These are phyloP conservation scores for Phytophthora palmivora DNA, from an alignment of 352 stramenopile genomes.

Conservation along the genomic window DNA sequence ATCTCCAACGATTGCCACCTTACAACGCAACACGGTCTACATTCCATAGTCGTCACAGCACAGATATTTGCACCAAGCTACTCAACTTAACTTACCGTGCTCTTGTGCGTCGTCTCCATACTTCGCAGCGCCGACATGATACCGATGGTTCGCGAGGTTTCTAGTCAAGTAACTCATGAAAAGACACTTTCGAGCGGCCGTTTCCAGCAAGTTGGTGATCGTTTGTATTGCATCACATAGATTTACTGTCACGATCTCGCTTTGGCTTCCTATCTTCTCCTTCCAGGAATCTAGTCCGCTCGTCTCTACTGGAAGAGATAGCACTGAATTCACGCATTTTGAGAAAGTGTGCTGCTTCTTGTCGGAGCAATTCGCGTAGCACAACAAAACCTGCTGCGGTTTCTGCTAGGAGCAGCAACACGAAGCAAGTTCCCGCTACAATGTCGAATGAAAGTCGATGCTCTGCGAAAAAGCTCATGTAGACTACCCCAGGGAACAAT, in stretches of 20 bases:
- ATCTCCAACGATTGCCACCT: slow-evolving; percentile 92
- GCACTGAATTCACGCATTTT: slow-evolving; percentile 49
- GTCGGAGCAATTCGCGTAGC: slow-evolving; percentile 56
- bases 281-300: slow-evolving; percentile 27
- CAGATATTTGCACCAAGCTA: too few species aligned
- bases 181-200: slow-evolving; percentile 24
- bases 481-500: slow-evolving; percentile 60
- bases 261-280: slow-evolving; percentile 18
- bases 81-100: slow-evolving; percentile 50
- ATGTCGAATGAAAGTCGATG: slow-evolving; percentile 59
- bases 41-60: background rate
- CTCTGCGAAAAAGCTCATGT: slow-evolving; percentile 59
- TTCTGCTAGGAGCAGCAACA: slow-evolving; percentile 53
- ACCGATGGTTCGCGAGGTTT: background rate
- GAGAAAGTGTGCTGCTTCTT: slow-evolving; percentile 68
- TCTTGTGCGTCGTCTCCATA: slow-evolving; percentile 93
- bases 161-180: slow-evolving; percentile 22
- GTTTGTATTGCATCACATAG: background rate
- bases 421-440: slow-evolving; percentile 40
- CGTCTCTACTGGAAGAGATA: slow-evolving; percentile 18
- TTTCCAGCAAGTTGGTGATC: background rate
- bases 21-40: slow-evolving; percentile 90
- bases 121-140: slow-evolving; percentile 85
- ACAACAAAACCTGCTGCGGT: slow-evolving; percentile 47
- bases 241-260: slow-evolving; percentile 28